Evolutionary conservation across 495 filamentous ascomycete genomes (phyloP).

Genomic region (Penicillium flavigenum): DNA sequence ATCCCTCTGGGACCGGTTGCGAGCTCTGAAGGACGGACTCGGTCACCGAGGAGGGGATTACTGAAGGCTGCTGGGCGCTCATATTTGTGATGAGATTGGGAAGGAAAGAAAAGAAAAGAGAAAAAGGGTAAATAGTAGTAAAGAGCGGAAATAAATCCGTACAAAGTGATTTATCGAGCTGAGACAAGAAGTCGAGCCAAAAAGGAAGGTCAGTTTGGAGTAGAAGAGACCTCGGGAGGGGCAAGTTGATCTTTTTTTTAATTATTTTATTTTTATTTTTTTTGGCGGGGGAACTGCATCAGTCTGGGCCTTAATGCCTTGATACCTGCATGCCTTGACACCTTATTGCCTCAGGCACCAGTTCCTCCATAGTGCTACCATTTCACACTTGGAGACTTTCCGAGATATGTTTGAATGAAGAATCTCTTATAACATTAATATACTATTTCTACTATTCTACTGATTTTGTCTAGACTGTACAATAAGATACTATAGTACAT

Average conservation of each 20-base stretch:
- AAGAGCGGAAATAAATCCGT: neutral
- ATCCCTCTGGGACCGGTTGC: constrained; percentile 70
- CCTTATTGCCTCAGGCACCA: neutral
- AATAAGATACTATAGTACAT: no score
- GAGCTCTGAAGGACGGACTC: constrained; percentile 89
- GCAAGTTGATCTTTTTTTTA: constrained; percentile 9
- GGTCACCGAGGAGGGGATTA: constrained; percentile 64
- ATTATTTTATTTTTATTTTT: neutral
- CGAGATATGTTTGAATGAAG: neutral
- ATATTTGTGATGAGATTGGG: constrained; percentile 11
- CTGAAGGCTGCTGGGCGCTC: constrained; percentile 18
- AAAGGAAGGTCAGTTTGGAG: neutral
- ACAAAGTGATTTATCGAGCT: neutral
- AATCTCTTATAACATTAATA: neutral
- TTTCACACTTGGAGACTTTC: neutral
- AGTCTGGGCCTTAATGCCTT: constrained; percentile 4
- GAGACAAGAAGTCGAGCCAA: neutral
- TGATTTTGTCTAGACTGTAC: no score
- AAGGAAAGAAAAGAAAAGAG: neutral
- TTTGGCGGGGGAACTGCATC: constrained; percentile 6
- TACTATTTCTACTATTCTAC: neutral
- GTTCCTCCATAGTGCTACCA: neutral
- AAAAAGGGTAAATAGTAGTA: neutral
- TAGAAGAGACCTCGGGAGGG: neutral
- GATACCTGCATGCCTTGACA: neutral